Conservation (phyloP, 2,329 filamentous ascomycete species). For the Aspergillus aculeatus region DNA sequence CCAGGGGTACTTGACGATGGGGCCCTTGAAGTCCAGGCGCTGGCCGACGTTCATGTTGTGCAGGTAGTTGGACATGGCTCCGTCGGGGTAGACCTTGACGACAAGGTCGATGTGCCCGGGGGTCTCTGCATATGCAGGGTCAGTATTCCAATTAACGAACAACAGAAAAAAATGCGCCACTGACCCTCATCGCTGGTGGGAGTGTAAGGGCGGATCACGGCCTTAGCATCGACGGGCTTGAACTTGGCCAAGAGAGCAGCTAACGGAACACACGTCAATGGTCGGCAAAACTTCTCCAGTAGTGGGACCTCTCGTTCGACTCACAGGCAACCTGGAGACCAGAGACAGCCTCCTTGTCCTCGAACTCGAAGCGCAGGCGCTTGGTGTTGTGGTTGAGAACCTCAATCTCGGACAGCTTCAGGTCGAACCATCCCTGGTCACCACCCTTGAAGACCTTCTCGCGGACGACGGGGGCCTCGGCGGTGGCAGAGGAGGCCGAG, state of each 20-base stretch:
- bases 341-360: constrained; percentile 78
- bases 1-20: constrained; percentile 92
- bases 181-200: constrained; percentile 81
- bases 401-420: constrained; percentile 77
- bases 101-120: constrained; percentile 83
- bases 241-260: constrained; percentile 86
- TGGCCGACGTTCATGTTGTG: constrained; percentile 81
- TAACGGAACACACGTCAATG: constrained; percentile 25
- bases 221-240: constrained; percentile 80
- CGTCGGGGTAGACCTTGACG: constrained; percentile 86
- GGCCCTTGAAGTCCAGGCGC: constrained; percentile 87
- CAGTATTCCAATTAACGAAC: background rate
- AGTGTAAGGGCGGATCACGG: constrained; percentile 88
- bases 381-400: constrained; percentile 92
- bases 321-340: constrained; percentile 75
- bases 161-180: background rate
- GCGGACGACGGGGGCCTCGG: constrained; percentile 36
- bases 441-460: constrained; percentile 70
- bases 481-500: constrained; percentile 30
- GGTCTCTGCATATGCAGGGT: constrained; percentile 53
- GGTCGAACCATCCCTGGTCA: constrained; percentile 82
- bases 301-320: constrained; percentile 19
- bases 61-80: constrained; percentile 87
- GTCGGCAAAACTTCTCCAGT: constrained; percentile 3
- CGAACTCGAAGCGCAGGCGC: constrained; percentile 82